These are phyloP conservation scores for Croton setiger DNA, from an alignment of 441 rosid species.

Conservation along the genomic window DNA sequence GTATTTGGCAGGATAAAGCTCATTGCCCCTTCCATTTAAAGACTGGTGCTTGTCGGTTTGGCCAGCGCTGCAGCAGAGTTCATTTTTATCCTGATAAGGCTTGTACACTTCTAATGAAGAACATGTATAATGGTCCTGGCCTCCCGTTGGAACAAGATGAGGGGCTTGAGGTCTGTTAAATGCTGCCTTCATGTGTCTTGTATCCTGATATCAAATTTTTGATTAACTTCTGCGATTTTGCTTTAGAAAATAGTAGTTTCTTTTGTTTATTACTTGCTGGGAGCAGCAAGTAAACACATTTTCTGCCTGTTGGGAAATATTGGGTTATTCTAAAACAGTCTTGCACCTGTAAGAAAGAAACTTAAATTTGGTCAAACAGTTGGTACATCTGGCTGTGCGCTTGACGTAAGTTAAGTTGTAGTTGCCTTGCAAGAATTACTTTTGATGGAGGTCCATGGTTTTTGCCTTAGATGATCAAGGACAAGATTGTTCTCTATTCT, in stretches of 20 bases:
- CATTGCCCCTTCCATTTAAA: conserved; percentile 97
- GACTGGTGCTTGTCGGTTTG: conserved; percentile 98
- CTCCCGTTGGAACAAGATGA: conserved; percentile 96
- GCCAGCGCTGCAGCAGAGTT: conserved; percentile 91
- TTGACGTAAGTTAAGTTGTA: conserved; percentile 51
- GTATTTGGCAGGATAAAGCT: conserved; percentile 74
- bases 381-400: conserved; percentile 26
- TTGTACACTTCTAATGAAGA: conserved; percentile 78
- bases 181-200: conserved; percentile 66
- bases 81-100: conserved; percentile 90
- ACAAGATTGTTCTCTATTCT: conserved; percentile 34
- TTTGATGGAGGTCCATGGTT: conserved; percentile 51
- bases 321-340: background rate
- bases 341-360: background rate
- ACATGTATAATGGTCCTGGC: conserved; percentile 97
- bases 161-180: conserved; percentile 98
- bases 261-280: conserved; percentile 3
- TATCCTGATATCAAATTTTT: conserved; percentile 63
- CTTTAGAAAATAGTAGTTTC: conserved; percentile 4
- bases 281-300: background rate
- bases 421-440: conserved; percentile 42
- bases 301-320: background rate
- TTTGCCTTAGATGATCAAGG: conserved; percentile 45
- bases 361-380: background rate
- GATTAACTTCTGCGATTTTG: conserved; percentile 15